phyloP scores from a whole-genome alignment of 108 stramenopile genomes.

The Nitzschia palea region DNA sequence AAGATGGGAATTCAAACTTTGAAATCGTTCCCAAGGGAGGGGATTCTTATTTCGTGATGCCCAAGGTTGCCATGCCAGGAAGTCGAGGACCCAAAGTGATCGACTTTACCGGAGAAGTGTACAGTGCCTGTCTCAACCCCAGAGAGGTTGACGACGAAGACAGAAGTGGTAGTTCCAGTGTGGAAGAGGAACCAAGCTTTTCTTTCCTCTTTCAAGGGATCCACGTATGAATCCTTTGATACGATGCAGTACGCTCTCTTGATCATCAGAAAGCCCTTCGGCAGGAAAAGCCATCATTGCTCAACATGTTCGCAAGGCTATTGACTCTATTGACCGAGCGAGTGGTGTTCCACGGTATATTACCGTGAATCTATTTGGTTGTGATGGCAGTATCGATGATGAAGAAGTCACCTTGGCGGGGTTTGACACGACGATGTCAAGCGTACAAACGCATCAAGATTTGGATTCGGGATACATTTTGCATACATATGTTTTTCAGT shows the following conservation, averaged over 20 bases:
- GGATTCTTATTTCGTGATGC: background rate
- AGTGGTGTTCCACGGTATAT: background rate
- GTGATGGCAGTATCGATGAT: background rate
- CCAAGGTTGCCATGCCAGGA: background rate
- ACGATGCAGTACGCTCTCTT: background rate
- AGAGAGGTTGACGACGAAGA: too few relatives aligned
- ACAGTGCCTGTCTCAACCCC: conserved; percentile 8
- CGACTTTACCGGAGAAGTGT: conserved; percentile 10
- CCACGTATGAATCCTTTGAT: background rate
- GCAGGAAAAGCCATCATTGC: background rate
- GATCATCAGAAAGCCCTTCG: background rate
- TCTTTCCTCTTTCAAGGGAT: background rate
- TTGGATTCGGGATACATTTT: too few relatives aligned
- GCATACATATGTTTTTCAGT: too few relatives aligned
- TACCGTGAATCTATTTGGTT: background rate
- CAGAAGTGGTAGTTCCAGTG: too few relatives aligned
- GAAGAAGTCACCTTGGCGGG: conserved; percentile 7
- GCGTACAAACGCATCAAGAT: too few relatives aligned
- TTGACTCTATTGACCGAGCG: background rate
- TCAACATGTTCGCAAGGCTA: background rate
- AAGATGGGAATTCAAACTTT: background rate
- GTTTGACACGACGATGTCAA: background rate
- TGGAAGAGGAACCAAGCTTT: background rate
- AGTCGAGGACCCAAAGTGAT: conserved; percentile 1
- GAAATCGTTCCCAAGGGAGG: background rate